A percentile compares a stretch with the other conserved stretches of the same genome.
phyloP scores from a whole-genome alignment of 164 flowering plant genomes.

The Aristolochia fimbriata region DNA sequence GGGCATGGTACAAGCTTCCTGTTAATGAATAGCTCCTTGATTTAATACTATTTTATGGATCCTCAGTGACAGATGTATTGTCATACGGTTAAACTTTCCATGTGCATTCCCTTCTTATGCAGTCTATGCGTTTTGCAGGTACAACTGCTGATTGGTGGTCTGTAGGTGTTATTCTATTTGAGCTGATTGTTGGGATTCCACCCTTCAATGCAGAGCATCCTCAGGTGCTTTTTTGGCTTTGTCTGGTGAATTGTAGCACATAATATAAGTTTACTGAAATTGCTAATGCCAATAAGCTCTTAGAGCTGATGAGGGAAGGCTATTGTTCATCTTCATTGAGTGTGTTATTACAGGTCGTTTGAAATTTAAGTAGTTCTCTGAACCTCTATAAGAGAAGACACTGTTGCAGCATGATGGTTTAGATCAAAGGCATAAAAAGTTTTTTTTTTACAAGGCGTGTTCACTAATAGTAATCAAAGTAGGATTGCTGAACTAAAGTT shows the following conservation, averaged over 20 bases:
- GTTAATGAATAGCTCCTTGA: not conserved
- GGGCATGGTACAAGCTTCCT: constrained; percentile 66
- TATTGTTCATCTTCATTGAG: too few species aligned
- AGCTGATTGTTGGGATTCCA: constrained; percentile 91
- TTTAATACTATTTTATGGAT: not conserved
- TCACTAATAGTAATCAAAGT: too few species aligned
- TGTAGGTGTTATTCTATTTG: constrained; percentile 93
- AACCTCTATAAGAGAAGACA: too few species aligned
- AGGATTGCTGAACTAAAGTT: too few species aligned
- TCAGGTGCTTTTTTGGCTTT: constrained; percentile 40
- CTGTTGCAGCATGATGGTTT: too few species aligned
- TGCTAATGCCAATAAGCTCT: too few species aligned
- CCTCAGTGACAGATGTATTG: not conserved
- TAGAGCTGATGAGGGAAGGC: too few species aligned
- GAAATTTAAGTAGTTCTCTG: too few species aligned
- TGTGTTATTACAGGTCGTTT: too few species aligned
- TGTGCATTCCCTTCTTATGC: not conserved
- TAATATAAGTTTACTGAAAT: not conserved
- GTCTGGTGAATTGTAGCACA: not conserved
- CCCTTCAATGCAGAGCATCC: constrained; percentile 99
- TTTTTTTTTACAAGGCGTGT: too few species aligned
- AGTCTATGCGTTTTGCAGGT: constrained; percentile 31
- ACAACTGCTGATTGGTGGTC: constrained; percentile 99
- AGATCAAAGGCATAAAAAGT: too few species aligned
- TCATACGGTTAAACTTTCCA: not conserved